These are phyloP conservation scores for Phytophthora pini DNA, from an alignment of 352 stramenopile genomes.

Conservation along the genomic window DNA sequence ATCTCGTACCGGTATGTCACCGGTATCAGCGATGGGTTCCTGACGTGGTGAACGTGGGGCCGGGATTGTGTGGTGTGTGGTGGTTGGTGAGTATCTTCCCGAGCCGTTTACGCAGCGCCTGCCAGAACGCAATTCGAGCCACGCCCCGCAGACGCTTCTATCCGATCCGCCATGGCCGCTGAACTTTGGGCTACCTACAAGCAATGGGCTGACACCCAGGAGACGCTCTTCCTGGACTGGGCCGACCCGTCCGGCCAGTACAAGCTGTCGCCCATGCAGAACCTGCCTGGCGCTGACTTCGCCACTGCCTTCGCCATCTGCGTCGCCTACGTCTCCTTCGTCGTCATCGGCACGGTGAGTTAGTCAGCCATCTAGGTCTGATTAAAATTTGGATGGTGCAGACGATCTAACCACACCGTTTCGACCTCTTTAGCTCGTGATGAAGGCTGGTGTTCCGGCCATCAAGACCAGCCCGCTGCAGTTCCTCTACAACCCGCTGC, in stretches of 20 bases:
- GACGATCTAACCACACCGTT: slow-evolving; percentile 5
- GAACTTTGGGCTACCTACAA: slow-evolving; percentile 65
- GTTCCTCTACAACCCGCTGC: slow-evolving; percentile 97
- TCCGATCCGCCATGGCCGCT: slow-evolving; percentile 39
- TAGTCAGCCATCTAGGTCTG: slow-evolving; percentile 14
- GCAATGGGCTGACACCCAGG: slow-evolving; percentile 56
- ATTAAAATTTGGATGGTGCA: slow-evolving; percentile 29
- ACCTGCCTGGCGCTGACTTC: slow-evolving; percentile 61
- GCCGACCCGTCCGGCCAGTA: slow-evolving; percentile 50
- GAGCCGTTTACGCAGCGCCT: slow-evolving; percentile 4
- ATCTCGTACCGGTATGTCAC: slow-evolving; percentile 9
- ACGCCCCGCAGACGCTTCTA: slow-evolving; percentile 17
- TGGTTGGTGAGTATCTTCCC: slow-evolving; percentile 24
- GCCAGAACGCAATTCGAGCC: slow-evolving; percentile 40
- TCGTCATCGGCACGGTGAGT: slow-evolving; percentile 67
- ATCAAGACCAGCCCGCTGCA: slow-evolving; percentile 88
- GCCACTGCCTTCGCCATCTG: slow-evolving; percentile 63
- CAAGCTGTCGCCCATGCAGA: slow-evolving; percentile 51
- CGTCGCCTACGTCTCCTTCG: slow-evolving; percentile 69
- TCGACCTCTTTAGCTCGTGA: slow-evolving; percentile 42
- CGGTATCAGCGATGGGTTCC: background rate
- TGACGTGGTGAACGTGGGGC: slow-evolving; percentile 5
- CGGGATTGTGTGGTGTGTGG: slow-evolving; percentile 13
- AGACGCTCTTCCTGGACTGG: slow-evolving; percentile 59
- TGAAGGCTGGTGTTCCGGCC: slow-evolving; percentile 74